Evolutionary conservation across 768 basidiomycete genomes (phyloP).

Genomic region (Termitomyces sp.): DNA sequence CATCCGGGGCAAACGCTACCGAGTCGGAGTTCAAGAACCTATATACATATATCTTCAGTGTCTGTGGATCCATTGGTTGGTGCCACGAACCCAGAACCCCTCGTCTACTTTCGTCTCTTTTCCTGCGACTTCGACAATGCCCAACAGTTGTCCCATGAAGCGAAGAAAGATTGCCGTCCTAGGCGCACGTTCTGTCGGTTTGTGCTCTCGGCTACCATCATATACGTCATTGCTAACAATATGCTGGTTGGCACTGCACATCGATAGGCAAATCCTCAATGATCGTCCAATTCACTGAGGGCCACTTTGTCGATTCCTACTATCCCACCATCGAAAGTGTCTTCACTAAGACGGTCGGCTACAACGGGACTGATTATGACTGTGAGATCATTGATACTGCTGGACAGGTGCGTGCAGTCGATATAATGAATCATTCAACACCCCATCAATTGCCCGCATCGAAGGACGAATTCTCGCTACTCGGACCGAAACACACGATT

Average conservation of each 20-base stretch:
- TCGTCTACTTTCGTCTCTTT: constrained; percentile 24
- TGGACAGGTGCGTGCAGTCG: constrained; percentile 65
- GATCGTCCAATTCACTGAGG: constrained; percentile 82
- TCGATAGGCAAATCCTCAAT: constrained; percentile 86
- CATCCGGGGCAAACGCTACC: constrained; percentile 8
- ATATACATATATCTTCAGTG: constrained; percentile 1
- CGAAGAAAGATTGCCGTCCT: constrained; percentile 83
- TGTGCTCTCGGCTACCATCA: constrained; percentile 22
- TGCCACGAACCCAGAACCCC: constrained; percentile 1
- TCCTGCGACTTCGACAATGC: constrained; percentile 18
- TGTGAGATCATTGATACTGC: constrained; percentile 96
- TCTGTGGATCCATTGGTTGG: neutral
- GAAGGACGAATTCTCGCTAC: constrained; percentile 88
- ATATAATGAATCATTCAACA: neutral
- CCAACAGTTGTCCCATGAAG: constrained; percentile 33
- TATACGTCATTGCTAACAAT: constrained; percentile 12
- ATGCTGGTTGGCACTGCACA: neutral
- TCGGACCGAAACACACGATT: constrained; percentile 85
- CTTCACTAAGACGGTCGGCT: constrained; percentile 67
- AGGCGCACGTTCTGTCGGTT: constrained; percentile 82
- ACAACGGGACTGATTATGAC: constrained; percentile 79
- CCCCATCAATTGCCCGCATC: constrained; percentile 4
- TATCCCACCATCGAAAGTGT: constrained; percentile 89
- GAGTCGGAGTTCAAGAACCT: constrained; percentile 9
- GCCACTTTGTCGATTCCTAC: constrained; percentile 81